phyloP scores from a whole-genome alignment of 1,284 basidiomycete species.

The Tilletiaria anomala region DNA sequence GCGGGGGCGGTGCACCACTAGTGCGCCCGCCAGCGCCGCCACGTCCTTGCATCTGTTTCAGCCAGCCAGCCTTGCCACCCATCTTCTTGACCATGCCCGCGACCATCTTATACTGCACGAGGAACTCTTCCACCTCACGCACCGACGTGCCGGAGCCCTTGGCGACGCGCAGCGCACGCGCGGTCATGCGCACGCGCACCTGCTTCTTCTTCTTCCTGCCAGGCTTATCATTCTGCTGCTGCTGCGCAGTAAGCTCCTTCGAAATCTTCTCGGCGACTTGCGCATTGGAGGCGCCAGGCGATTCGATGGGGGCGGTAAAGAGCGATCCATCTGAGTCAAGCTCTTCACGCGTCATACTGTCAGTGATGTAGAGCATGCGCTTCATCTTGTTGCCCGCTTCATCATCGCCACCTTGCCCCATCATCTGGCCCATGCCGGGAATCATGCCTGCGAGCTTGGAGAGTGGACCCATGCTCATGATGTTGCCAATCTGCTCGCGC shows the following conservation, averaged over 20 bases:
- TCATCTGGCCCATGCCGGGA: constrained; percentile 66
- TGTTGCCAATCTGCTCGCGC: constrained; percentile 89
- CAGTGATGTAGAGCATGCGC: constrained; percentile 96
- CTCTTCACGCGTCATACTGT: constrained; percentile 86
- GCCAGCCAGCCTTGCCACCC: constrained; percentile 73
- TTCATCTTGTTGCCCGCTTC: constrained; percentile 76
- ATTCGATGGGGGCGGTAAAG: too few relatives aligned
- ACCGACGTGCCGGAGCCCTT: constrained; percentile 89
- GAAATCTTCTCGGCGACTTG: constrained; percentile 7
- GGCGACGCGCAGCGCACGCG: constrained; percentile 58
- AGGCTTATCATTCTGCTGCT: too few relatives aligned
- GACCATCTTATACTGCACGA: constrained; percentile 48
- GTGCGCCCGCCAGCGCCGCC: neutral
- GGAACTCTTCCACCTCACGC: constrained; percentile 85
- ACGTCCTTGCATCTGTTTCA: constrained; percentile 29
- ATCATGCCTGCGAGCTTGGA: constrained; percentile 99
- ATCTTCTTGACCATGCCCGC: constrained; percentile 64
- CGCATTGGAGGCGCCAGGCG: too few relatives aligned
- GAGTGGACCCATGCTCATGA: constrained; percentile 98
- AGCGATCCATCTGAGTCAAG: constrained; percentile 77
- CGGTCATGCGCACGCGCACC: constrained; percentile 30
- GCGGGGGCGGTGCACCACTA: constrained; percentile 8
- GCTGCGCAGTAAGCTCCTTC: too few relatives aligned
- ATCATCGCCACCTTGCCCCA: constrained; percentile 58
- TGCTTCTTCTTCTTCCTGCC: constrained; percentile 12